Base-by-base conservation (phyloP, 1,139 yeast species). In the Ashbya aceris region DNA sequence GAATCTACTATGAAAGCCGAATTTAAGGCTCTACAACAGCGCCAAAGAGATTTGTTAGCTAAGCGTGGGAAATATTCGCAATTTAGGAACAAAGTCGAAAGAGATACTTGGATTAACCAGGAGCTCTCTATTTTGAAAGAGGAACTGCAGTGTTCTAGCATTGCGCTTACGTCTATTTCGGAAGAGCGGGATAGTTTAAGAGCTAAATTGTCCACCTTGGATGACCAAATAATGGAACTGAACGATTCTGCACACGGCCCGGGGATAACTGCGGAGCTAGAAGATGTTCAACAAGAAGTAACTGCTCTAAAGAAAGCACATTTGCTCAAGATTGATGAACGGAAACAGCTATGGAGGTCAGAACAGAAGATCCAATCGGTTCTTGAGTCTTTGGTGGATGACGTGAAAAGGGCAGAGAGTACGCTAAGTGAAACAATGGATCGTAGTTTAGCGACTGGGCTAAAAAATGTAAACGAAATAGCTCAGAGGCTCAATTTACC, bases 331-430 rank as follows among this genome's bases (percentile, higher is more conserved):
- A 69, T 75, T 11, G 96, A 89, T 55, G 70, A 74, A 46, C 73
- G 94, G 51, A 85, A 84, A 55, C 65, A 64, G 10, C 62, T 81
- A 11, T 86, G 96, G 96, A 76, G 96, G 57, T 79, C 80, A 30
- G 95, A 85, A 55, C 77, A 83, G 43, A 76, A 75, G 49, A 61
- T 73, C 30, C 75, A 73, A 47, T 73, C 82, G 29, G 65, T 78
- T 9, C 56, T 70, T 12, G 80, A 76, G 34, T 74, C 84, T 1
- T 62, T 79, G 13, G 65, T 67, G 11, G 75, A 74, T 42, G 83
- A 80, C 38, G 68, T 81, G 17, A 66, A 66, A 29, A 67, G 65
- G 42, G 80, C 87, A 1, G 79, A 76, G 45, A 73, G 80, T 47
- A 62, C 67, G 29, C 76, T 84, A 1, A 71, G 74, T 46, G 85